These are phyloP conservation scores for Teunomyces gatunensis DNA, from an alignment of 805 yeast genomes.

Conservation along the genomic window DNA sequence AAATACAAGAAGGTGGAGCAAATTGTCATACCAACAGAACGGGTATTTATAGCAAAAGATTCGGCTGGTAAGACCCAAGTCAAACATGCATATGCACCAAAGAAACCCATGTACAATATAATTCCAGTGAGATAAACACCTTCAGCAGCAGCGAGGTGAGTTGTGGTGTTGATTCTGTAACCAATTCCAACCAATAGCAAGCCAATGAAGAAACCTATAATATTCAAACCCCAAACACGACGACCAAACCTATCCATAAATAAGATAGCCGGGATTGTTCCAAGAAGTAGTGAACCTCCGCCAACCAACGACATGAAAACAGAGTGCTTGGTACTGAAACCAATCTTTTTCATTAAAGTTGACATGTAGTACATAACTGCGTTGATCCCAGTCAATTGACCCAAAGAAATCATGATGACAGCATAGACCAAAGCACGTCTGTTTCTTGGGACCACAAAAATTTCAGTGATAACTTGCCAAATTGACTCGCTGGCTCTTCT, in stretches of 20 bases:
- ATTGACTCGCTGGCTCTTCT: slow-evolving; percentile 32
- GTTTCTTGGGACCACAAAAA: slow-evolving; percentile 54
- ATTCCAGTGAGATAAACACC: slow-evolving; percentile 64
- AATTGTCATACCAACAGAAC: slow-evolving; percentile 66
- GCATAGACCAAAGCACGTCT: slow-evolving; percentile 62
- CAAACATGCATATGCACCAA: slow-evolving; percentile 63
- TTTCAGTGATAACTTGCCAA: slow-evolving; percentile 46
- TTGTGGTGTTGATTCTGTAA: slow-evolving; percentile 39
- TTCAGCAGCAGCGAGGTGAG: slow-evolving; percentile 46
- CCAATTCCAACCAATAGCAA: slow-evolving; percentile 59
- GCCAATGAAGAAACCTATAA: slow-evolving; percentile 59
- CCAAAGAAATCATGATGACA: slow-evolving; percentile 54
- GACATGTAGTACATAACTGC: slow-evolving; percentile 67
- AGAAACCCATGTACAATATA: slow-evolving; percentile 62
- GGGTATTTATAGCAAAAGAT: slow-evolving; percentile 54
- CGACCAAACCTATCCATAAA: slow-evolving; percentile 59
- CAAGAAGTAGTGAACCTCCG: slow-evolving; percentile 60
- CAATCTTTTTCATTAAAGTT: slow-evolving; percentile 53
- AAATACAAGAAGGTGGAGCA: slow-evolving; percentile 54
- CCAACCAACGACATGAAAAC: slow-evolving; percentile 70
- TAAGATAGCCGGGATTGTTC: slow-evolving; percentile 64
- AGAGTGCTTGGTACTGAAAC: slow-evolving; percentile 49
- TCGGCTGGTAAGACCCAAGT: slow-evolving; percentile 73
- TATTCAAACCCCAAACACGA: slow-evolving; percentile 58
- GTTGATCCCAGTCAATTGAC: slow-evolving; percentile 68